Evolutionary conservation across 495 filamentous ascomycete species (phyloP), one percentile per base, ranked within the genome.

Genomic region (Hypoxylon cercidicola): DNA sequence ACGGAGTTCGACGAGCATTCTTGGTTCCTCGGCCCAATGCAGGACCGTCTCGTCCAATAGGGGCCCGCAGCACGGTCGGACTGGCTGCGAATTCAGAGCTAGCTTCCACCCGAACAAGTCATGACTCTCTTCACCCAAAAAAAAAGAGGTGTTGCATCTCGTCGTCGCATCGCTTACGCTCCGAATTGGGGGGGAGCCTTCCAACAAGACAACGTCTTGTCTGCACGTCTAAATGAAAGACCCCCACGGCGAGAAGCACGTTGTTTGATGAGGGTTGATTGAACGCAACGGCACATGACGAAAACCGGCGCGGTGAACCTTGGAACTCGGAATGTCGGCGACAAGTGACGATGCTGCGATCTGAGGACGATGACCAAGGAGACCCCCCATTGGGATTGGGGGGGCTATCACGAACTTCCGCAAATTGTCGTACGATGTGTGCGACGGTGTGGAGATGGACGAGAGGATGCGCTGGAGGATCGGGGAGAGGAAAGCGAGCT

Each of bases 401-500:
- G 49, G 65, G 65, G 30, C 7, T 34, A 64, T 56, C 60, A 64
- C 56, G 65, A 64, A 68, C 50, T 41, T 60, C 55, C 55, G 50
- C 30, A 64, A 43, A 55, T 57, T 93, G 19, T 83, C 84, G 4
- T 91, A 94, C 73, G 91, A 94, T 75, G 89, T 93, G 3, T 93
- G 93, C 62, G 90, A 93, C 2, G 74, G 85, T 88, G 66, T 79
- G 93, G 4, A 87, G 88, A 74, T 92, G 88, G 82, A 60, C 48
- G 45, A 68, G 65, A 63, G 55, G 49, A 68, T 56, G 25, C 18
- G 4, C 21, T 10, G 46, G 2, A 5, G 23, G 7, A 2, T 7
- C 30, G 30, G 30, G 30, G 60, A 45, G 25, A 63, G 51, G 45
- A 60, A 55, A 56, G 54, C 43, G 44, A 55, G 64, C 55, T 40